These are phyloP conservation scores for Blastocystis hominis DNA, from an alignment of 352 stramenopile species.

Conservation along the genomic window DNA sequence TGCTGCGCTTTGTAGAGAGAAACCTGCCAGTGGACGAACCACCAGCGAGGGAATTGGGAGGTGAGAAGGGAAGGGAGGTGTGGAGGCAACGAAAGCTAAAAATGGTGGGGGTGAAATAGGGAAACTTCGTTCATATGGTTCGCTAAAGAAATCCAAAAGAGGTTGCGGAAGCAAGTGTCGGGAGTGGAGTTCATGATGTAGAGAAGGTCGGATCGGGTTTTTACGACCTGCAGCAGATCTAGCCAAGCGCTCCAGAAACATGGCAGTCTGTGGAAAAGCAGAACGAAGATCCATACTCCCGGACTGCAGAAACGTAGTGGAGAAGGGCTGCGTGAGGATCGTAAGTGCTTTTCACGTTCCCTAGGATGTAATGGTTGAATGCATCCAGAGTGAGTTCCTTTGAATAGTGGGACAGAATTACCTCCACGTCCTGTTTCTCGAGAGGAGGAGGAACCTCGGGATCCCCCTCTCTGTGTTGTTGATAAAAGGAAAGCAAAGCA, in stretches of 20 bases:
- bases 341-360: not conserved
- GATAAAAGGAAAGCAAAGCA: not conserved
- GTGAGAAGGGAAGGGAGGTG: not conserved
- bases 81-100: not conserved
- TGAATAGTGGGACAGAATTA: not conserved
- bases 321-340: not conserved
- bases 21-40: not conserved
- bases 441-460: not conserved
- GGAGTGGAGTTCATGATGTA: not conserved
- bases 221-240: not conserved
- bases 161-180: not conserved
- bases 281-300: not conserved
- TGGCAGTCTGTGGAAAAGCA: not conserved
- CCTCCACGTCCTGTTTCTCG: not conserved
- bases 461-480: not conserved
- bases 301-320: not conserved
- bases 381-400: not conserved
- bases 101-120: not conserved
- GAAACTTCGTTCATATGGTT: not conserved
- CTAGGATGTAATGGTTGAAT: not conserved
- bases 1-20: not conserved
- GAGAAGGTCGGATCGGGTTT: not conserved
- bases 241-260: conserved; percentile 4
- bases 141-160: conserved; percentile 9
- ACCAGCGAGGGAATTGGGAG: not conserved